Evolutionary conservation across 179 eudicot species (phyloP).

Genomic region (Camellia oleifera): DNA sequence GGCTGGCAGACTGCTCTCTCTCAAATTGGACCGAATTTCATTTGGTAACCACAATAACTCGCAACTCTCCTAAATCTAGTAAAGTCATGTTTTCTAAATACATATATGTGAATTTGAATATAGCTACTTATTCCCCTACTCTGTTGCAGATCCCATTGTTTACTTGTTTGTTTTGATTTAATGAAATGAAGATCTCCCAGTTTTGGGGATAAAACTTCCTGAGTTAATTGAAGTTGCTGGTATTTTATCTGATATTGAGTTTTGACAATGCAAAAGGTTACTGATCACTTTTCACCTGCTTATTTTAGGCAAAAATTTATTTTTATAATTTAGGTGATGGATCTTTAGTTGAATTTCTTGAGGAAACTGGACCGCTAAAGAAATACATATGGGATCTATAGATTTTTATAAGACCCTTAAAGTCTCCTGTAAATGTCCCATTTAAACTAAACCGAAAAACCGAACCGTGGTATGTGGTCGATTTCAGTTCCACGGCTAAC

Average conservation of each 20-base stretch:
- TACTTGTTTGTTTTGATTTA: neutral
- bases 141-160: neutral
- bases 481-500: too few relatives aligned
- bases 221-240: neutral
- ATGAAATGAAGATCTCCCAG: neutral
- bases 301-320: neutral
- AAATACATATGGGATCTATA: neutral
- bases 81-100: neutral
- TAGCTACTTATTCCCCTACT: neutral
- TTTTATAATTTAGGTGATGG: neutral
- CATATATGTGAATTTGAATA: neutral
- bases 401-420: too few relatives aligned
- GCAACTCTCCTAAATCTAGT: neutral
- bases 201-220: neutral
- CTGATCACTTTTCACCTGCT: neutral
- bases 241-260: neutral
- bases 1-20: conserved; percentile 13
- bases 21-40: conserved; percentile 17
- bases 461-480: too few relatives aligned
- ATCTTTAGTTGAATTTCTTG: neutral
- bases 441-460: too few relatives aligned
- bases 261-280: neutral
- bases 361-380: neutral
- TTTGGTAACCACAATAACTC: conserved; percentile 5
- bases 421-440: too few relatives aligned